A percentile compares a stretch with the other conserved stretches of the same genome.
These are phyloP conservation scores for Microcera coccophila DNA, from an alignment of 2,329 filamentous ascomycete genomes.

Conservation along the genomic window DNA sequence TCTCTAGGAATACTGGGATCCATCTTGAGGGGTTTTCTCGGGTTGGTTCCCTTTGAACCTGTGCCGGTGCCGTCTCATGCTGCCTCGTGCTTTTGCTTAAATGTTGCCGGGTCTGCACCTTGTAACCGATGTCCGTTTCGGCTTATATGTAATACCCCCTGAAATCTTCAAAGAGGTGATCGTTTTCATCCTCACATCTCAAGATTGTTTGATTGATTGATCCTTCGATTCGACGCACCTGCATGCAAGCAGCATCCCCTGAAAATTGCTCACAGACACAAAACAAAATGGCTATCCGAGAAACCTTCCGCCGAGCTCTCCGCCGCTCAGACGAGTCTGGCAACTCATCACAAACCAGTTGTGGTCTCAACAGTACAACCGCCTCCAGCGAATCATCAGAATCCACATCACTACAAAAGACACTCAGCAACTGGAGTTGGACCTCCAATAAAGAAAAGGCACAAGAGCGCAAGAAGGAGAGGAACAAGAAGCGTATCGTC, in stretches of 20 bases:
- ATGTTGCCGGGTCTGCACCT: neutral
- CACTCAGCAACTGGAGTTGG: conserved; percentile 31
- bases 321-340: conserved; percentile 33
- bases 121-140: neutral
- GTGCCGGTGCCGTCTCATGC: conserved; percentile 13
- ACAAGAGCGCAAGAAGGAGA: conserved; percentile 30
- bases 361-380: conserved; percentile 25
- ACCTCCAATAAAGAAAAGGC: conserved; percentile 25
- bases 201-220: neutral
- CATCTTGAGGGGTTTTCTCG: conserved; percentile 27
- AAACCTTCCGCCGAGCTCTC: conserved; percentile 39
- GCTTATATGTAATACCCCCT: too few relatives aligned
- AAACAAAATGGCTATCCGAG: conserved; percentile 39
- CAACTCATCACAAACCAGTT: conserved; percentile 31
- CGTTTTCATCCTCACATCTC: neutral
- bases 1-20: neutral
- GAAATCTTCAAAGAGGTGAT: neutral
- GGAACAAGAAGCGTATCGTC: conserved; percentile 21
- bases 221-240: neutral
- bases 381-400: conserved; percentile 29
- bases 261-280: neutral
- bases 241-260: neutral
- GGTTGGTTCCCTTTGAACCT: conserved; percentile 20
- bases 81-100: conserved; percentile 3
- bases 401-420: conserved; percentile 30